Base-by-base conservation (phyloP, 352 stramenopile genomes). In the Phytophthora sojae region DNA sequence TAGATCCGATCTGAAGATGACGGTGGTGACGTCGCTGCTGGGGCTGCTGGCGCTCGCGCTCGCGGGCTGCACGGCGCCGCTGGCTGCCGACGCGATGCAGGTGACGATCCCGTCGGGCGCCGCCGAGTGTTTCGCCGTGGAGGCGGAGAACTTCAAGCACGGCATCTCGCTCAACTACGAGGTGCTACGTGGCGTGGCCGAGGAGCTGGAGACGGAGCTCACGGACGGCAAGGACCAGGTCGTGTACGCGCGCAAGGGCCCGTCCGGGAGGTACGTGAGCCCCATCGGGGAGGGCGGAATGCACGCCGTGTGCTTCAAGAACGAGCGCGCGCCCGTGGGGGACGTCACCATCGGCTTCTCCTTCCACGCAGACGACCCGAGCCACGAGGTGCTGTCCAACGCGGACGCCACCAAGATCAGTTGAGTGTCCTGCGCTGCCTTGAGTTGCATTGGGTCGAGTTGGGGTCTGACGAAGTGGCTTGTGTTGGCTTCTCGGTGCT, bases 121-220 rank as follows among this genome's bases (percentile, higher is more conserved):
- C 1, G 64, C 69, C 35, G 88, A 95, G 78, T 95, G 87, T 64
- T 95, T 95, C 67, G 81, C 75, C 8, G 79, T 96, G 39, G 82
- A 93, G 6, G 87, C 82, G 37, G 76, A 85, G 60, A 81, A 60
- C 63, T 90, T 83, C 61, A 93, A 96, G 68, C 84, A 95, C 66
- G 89, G 89, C 49, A 87, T 96, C 55, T 96, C 89, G 42, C 84
- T 96, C 64, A 96, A 95, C 70, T 95, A 95, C 71, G 85, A 96
- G 53, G 85, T 85, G 44, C 65, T 96, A 6, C 77, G 79, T 25
- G 89, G 89, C 56, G 81, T 91, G 65, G 85, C 88, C 15, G 88
- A 94, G 49, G 73, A 78, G n/a, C 75, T 96, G 29, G 77, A 89
- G 52, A 81, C 80, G 17, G 79, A 92, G 68, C 72, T 96, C 30